Conservation (phyloP, 345 rosid genomes). For the Reutealis trisperma region DNA sequence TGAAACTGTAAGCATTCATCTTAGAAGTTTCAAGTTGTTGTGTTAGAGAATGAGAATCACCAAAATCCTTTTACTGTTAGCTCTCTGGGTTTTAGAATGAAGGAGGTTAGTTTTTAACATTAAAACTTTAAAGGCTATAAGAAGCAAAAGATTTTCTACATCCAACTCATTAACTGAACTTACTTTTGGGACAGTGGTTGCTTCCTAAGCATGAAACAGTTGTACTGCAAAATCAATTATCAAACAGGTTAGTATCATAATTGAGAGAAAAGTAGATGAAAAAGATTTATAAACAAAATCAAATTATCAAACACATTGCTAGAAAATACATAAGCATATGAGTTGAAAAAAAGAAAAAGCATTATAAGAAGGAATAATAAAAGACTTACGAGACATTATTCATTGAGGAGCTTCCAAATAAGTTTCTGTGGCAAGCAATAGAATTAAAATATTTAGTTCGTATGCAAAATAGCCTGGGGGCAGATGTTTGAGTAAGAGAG, state of each 20-base stretch:
- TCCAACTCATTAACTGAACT: not conserved
- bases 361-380: not conserved
- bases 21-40: not conserved
- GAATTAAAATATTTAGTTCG: not conserved
- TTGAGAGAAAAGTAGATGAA: not conserved
- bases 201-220: slow-evolving; percentile 6
- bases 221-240: not conserved
- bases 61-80: not conserved
- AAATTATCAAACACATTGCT: slow-evolving; percentile 5
- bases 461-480: not conserved
- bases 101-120: too few relatives aligned
- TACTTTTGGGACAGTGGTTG: not conserved
- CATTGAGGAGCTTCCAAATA: slow-evolving; percentile 37
- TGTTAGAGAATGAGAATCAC: not conserved
- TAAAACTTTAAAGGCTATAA: too few relatives aligned
- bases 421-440: slow-evolving; percentile 31
- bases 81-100: not conserved
- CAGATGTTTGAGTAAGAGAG: too few relatives aligned
- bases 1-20: not conserved
- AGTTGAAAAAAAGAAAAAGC: too few relatives aligned
- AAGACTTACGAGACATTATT: slow-evolving; percentile 30
- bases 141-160: not conserved
- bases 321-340: not conserved
- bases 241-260: not conserved
- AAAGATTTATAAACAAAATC: too few relatives aligned